Evolutionary conservation across 176 grass and related monocot genomes (phyloP), one percentile per base, ranked within the genome.

Genomic region (Avena insularis): DNA sequence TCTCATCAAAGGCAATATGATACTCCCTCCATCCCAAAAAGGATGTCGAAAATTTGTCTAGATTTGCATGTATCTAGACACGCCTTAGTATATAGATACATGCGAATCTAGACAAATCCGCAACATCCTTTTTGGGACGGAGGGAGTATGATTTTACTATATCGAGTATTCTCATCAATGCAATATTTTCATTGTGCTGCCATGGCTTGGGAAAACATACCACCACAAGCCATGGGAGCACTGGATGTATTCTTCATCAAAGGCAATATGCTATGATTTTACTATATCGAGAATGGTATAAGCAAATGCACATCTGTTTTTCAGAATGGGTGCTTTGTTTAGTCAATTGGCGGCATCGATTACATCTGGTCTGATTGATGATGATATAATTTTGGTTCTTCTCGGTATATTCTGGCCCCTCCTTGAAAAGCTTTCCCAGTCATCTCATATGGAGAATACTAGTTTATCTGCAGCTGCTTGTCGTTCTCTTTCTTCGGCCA

Each of bases 301-400:
- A 89, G 36, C 12, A 50, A 74, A 49, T 71, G 31, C 45, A 66
- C 17, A 54, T 90, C 80, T 81, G 6, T 80, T 82, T 83, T 87
- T 84, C 86, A 98, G 96, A 89, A 90, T 96, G 84, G 89, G 93
- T 75, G 92, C 93, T 89, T 82, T 98, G 79, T 95, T 98, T 91
- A 47, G 77, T 63, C 90, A 98, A 85, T 90, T 96, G 59, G 77
- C 85, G 64, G 68, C 86, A 49, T 65, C 93, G 82, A 15, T 80
- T 17, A 20, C 86, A 58, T 86, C 86, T 82, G 87, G 85, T 91
- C 85, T 89, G 67, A 56, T 91, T 29, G 95, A 98, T 36, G 93
- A 98, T 92, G 93, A 90, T 79, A 94, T 84, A 82, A 80, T 90
- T 91, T 60, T 86, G 50, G 74, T 75, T 82, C 90, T 98, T 93